Conservation (phyloP, 176 grass and related monocot genomes). For the Poa pratensis region DNA sequence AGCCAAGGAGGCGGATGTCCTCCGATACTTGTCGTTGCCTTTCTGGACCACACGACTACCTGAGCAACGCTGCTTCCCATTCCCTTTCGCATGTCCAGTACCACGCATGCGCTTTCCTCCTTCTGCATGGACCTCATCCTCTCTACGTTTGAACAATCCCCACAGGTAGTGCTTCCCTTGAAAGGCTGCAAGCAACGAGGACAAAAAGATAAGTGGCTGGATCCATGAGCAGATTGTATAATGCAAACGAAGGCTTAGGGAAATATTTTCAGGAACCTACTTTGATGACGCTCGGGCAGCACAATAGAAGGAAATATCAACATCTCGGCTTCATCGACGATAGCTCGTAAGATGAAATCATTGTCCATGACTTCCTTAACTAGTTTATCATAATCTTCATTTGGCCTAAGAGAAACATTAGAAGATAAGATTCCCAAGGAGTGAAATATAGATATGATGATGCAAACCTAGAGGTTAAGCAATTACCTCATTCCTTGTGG, state of each 20-base stretch:
- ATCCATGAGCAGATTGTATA: not conserved
- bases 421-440: not conserved
- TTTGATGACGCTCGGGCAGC: slow-evolving; percentile 38
- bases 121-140: not conserved
- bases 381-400: slow-evolving; percentile 40
- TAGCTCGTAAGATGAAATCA: slow-evolving; percentile 36
- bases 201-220: not conserved
- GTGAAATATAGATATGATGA: not conserved
- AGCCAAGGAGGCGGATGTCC: not conserved
- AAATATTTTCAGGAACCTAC: slow-evolving; percentile 38
- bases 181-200: slow-evolving; percentile 15
- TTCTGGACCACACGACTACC: not conserved
- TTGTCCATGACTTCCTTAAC: slow-evolving; percentile 48
- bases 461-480: not conserved
- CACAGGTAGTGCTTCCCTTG: slow-evolving; percentile 53
- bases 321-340: slow-evolving; percentile 43
- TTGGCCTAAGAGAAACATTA: slow-evolving; percentile 5
- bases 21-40: no score
- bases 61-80: not conserved
- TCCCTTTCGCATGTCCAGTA: not conserved
- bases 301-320: slow-evolving; percentile 54
- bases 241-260: not conserved
- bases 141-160: slow-evolving; percentile 50
- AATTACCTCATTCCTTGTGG: slow-evolving; percentile 51
- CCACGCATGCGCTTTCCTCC: not conserved